Evolutionary conservation across 2,329 filamentous ascomycete genomes (phyloP).

Genomic region (Penicillium sumatraense): DNA sequence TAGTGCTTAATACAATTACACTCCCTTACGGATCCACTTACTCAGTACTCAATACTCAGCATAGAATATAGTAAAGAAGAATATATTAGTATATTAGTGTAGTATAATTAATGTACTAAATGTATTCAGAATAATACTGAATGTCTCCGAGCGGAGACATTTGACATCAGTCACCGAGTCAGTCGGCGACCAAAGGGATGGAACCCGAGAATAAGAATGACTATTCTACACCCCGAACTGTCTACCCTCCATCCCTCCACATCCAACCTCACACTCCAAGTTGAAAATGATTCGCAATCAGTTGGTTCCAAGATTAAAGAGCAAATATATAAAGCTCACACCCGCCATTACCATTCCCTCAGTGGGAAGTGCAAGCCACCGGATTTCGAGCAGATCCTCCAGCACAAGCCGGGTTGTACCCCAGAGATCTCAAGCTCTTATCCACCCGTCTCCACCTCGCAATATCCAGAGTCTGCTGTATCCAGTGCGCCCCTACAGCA

Average conservation of each 20-base stretch:
- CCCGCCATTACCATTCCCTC: background rate
- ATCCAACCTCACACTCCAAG: background rate
- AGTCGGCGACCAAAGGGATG: conserved; percentile 1
- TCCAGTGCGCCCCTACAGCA: conserved; percentile 11
- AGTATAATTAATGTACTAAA: no score
- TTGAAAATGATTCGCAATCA: background rate
- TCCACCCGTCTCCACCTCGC: background rate
- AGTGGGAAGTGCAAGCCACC: background rate
- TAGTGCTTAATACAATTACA: conserved; percentile 6
- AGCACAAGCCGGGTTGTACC: background rate
- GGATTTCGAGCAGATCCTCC: background rate
- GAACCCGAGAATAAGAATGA: background rate
- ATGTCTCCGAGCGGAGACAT: conserved; percentile 3
- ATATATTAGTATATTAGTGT: no score
- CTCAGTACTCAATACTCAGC: no score
- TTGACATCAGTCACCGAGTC: background rate
- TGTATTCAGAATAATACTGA: background rate
- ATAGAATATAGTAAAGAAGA: no score
- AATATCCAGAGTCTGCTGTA: background rate
- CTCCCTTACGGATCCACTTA: conserved; percentile 9
- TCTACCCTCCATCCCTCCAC: background rate
- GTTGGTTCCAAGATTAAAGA: background rate
- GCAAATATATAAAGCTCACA: background rate
- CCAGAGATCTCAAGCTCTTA: background rate
- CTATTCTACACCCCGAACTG: background rate